A percentile compares a stretch with the other conserved stretches of the same genome.
Evolutionary conservation across 345 rosid species (phyloP).

Genomic region (Populus deltoides): DNA sequence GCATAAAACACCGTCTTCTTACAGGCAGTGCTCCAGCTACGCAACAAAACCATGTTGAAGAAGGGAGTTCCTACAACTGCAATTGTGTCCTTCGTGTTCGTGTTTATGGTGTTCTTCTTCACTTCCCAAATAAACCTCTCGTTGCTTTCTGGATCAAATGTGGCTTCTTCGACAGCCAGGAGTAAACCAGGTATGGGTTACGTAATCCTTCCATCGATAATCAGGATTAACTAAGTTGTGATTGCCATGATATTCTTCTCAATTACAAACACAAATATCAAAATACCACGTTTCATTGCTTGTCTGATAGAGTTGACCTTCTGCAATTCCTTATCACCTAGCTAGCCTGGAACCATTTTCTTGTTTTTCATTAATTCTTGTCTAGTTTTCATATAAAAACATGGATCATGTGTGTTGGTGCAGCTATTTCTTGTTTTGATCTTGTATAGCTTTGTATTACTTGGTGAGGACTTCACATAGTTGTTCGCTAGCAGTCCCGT

Average conservation of each 20-base stretch:
- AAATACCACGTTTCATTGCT: background rate
- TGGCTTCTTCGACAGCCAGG: background rate
- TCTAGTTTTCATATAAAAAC: background rate
- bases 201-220: background rate
- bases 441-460: background rate
- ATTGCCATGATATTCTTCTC: background rate
- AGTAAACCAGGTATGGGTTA: background rate
- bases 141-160: background rate
- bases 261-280: background rate
- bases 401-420: background rate
- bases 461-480: background rate
- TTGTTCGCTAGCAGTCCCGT: background rate
- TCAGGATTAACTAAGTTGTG: background rate
- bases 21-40: background rate
- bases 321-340: background rate
- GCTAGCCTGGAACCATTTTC: background rate
- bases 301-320: background rate
- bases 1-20: background rate
- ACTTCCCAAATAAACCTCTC: background rate
- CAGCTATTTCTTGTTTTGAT: background rate
- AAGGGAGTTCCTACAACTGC: background rate
- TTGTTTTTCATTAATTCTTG: background rate
- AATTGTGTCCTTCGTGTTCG: background rate
- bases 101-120: background rate
- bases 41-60: background rate